Base-by-base conservation (phyloP, 225 moss, liverwort and hornwort species). In the Rhytidiadelphus loreus region DNA sequence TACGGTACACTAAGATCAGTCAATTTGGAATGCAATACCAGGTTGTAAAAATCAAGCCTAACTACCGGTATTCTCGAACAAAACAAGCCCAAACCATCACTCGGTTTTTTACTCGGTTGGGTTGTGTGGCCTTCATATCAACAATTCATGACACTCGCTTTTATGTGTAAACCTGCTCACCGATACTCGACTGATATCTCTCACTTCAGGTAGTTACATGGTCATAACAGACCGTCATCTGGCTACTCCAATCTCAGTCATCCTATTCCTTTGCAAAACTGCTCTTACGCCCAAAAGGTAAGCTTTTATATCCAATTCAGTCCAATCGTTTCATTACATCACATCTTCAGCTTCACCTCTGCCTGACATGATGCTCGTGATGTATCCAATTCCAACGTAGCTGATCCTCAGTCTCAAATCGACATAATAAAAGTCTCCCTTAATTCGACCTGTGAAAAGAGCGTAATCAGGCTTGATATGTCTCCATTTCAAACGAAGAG, bases 231-330 rank as follows among this genome's bases (percentile, higher is more conserved):
- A 88, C 70, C 48, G 85, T 83, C 86, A 90, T 68, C 55, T 84
- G 77, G 58, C 90, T 87, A 77, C 77, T 90, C 87, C 84, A 48
- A 92, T 92, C 92, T 92, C 90, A 80, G 63, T 55, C 87, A 52
- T 7, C 65, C 10, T 64, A 21, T 35, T 62, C 62, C 56, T 61
- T 58, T 73, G 84, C 30, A 32, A 57, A 39, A 35, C 41, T 81
- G 72, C 52, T 77, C 56, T 80, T 24, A 28, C 57, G 46, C 56
- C 76, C 52, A 37, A 5, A 33, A 37, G 22, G 5, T 43, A 82
- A 76, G 41, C 62, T 80, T 84, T 72, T 11, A 14, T 12, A 63
- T 41, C 17, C 6, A 74, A 50, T 52, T 59, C 91, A 35, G 16
- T 53, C 44, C 59, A n/a, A 52, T 80, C 80, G 65, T 81, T 81